A percentile compares a stretch with the other conserved stretches of the same genome.
phyloP scores from a whole-genome alignment of 108 stramenopile genomes.

The Parietichytrium sp. region DNA sequence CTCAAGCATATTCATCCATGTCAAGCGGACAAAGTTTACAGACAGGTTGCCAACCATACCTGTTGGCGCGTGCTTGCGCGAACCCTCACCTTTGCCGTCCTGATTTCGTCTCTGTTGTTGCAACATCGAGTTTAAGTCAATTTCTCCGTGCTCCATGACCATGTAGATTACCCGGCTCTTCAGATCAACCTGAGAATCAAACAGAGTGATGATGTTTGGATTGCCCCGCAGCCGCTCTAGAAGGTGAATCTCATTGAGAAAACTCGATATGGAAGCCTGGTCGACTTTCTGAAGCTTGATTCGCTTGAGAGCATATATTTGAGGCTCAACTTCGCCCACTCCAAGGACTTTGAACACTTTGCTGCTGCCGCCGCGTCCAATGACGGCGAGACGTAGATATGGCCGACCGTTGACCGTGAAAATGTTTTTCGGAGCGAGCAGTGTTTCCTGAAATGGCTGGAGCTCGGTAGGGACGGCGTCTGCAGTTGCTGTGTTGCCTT shows the following conservation, averaged over 20 bases:
- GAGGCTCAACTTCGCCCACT: slow-evolving; percentile 63
- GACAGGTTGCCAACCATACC: slow-evolving; percentile 59
- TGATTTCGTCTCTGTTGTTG: slow-evolving; percentile 68
- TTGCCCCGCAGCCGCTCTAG: slow-evolving; percentile 79
- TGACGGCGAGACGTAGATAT: slow-evolving; percentile 85
- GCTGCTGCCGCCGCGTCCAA: slow-evolving; percentile 93
- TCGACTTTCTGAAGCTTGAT: slow-evolving; percentile 84
- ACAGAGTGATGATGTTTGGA: slow-evolving; percentile 84
- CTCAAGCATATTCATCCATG: slow-evolving; percentile 98
- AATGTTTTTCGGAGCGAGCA: slow-evolving; percentile 76
- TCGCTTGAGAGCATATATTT: slow-evolving; percentile 90
- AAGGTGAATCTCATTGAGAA: slow-evolving; percentile 93
- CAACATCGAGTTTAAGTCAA: slow-evolving; percentile 86
- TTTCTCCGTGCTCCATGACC: slow-evolving; percentile 94
- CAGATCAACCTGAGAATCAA: slow-evolving; percentile 83
- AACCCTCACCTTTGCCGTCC: neutral
- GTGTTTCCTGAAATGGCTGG: slow-evolving; percentile 44
- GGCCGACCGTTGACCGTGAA: slow-evolving; percentile 73
- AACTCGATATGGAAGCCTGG: slow-evolving; percentile 71
- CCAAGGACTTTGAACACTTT: slow-evolving; percentile 83
- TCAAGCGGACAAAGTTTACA: slow-evolving; percentile 91
- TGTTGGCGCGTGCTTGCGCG: neutral
- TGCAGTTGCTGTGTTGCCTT: too few relatives aligned
- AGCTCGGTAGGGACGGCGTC: neutral
- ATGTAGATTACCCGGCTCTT: slow-evolving; percentile 69